These are phyloP conservation scores for Dothideomycetes sp. DNA, from an alignment of 2,329 filamentous ascomycete genomes.

Conservation along the genomic window DNA sequence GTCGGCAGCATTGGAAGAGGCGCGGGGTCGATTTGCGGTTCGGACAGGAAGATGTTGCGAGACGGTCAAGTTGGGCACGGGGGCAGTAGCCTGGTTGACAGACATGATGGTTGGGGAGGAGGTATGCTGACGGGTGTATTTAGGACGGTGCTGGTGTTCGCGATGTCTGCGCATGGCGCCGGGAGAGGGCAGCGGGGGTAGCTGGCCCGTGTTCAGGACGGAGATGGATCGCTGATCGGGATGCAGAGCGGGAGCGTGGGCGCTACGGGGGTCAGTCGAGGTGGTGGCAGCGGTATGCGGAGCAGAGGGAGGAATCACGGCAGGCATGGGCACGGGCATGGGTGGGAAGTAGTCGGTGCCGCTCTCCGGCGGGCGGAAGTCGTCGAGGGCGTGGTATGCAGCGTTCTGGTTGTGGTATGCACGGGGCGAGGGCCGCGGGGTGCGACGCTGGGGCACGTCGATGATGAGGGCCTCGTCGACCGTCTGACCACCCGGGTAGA, in stretches of 20 bases:
- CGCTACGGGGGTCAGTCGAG: slow-evolving; percentile 23
- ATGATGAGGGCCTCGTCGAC: slow-evolving; percentile 87
- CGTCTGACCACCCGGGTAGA: slow-evolving; percentile 76
- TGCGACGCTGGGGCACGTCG: slow-evolving; percentile 66
- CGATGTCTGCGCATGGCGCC: slow-evolving; percentile 45
- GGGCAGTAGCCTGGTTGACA: slow-evolving; percentile 22
- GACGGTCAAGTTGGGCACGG: slow-evolving; percentile 26
- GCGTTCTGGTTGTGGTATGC: slow-evolving; percentile 35
- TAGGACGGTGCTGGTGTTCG: slow-evolving; percentile 37
- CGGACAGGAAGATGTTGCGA: slow-evolving; percentile 23
- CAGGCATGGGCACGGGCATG: slow-evolving; percentile 52
- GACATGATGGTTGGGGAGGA: slow-evolving; percentile 64
- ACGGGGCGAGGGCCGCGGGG: slow-evolving; percentile 70
- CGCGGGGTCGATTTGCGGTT: slow-evolving; percentile 20
- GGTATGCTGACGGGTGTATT: slow-evolving; percentile 61
- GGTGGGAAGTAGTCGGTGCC: slow-evolving; percentile 77
- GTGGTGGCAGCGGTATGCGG: slow-evolving; percentile 21
- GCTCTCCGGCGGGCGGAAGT: slow-evolving; percentile 54
- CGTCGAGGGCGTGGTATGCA: slow-evolving; percentile 49
- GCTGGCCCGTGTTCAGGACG: slow-evolving; percentile 67
- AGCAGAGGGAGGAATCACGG: slow-evolving; percentile 30
- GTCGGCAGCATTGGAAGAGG: slow-evolving; percentile 31
- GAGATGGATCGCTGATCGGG: slow-evolving; percentile 58
- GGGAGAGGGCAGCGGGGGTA: slow-evolving; percentile 73
- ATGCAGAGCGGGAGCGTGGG: slow-evolving; percentile 22